A percentile compares a stretch with the other conserved stretches of the same genome.
Conservation (phyloP, 441 rosid genomes). For the Omphalea diandra region DNA sequence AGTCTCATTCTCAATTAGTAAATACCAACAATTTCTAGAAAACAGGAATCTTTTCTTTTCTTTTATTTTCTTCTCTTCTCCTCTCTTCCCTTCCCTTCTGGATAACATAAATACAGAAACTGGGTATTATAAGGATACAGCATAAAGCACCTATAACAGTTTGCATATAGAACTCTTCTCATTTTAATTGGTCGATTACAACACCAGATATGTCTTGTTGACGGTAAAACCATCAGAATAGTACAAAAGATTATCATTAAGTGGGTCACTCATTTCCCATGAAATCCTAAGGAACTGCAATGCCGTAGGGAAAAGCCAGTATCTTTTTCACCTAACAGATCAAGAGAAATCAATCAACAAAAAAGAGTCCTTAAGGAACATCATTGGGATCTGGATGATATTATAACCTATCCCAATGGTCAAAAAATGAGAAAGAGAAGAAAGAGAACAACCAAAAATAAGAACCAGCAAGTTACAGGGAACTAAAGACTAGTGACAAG, state of each 20-base stretch:
- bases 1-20: background rate
- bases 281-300: background rate
- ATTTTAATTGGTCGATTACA: background rate
- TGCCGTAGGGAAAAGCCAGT: constrained; percentile 1
- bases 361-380: background rate
- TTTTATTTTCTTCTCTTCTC: no score
- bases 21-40: background rate
- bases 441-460: background rate
- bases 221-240: background rate
- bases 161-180: background rate
- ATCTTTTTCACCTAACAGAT: background rate
- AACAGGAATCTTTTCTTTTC: background rate
- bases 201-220: no score
- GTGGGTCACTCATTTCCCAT: background rate
- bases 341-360: constrained; percentile 1
- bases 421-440: background rate
- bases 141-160: background rate
- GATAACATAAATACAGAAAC: background rate
- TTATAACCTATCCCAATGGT: background rate
- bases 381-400: background rate
- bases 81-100: background rate
- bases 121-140: background rate
- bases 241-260: background rate
- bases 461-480: background rate
- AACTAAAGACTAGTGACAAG: background rate